Evolutionary conservation across 805 yeast genomes (phyloP), one percentile per base, ranked within the genome.

Genomic region (Tanozyma kutaoensis): DNA sequence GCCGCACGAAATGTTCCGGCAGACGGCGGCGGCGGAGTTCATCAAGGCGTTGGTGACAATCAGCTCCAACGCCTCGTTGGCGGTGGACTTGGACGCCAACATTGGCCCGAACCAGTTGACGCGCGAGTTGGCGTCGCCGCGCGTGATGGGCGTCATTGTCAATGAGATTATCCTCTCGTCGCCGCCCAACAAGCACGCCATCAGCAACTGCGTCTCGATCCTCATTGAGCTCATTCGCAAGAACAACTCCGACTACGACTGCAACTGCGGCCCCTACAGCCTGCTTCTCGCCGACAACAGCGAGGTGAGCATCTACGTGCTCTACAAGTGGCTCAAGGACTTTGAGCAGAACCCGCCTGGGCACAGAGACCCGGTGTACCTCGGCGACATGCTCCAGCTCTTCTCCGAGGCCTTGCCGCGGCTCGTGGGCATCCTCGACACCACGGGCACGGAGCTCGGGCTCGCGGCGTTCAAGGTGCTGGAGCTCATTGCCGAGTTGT

Each of bases 271-370:
- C 1, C 45, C 58, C 24, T 65, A 58, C 28, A 50, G 59, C 30
- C 25, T 44, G 24, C 28, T 43, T 13, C 31, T 29, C 15, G 40
- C 27, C 13, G 24, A 14, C 8, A 35, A 53, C 1, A 48, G 56
- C 2, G 66, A 59, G 34, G 48, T 57, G n/a, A 59, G 52, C 31
- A 48, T 62, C 2, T 50, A 42, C 24, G 52, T 55, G 3, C 57
- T 59, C 63, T 58, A 48, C 31, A 58, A 55, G 27, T 59, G 64
- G 65, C 44, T 59, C 17, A 56, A 53, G 31, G 65, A 59, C 34
- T 56, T 59, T 35, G 93, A 85, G 32, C 74, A 86, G 14, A 66
- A 60, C 31, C 65, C 66, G 7, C 67, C 67, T 10, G 58, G 63
- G 5, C 63, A 65, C 8, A 48, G 67, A 33, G 67, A 60, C 36